Percentiles rank a stretch among this genome's conserved stretches.
Evolutionary conservation across 768 basidiomycete species (phyloP).

Genomic region (Leccinum longicurvipes): DNA sequence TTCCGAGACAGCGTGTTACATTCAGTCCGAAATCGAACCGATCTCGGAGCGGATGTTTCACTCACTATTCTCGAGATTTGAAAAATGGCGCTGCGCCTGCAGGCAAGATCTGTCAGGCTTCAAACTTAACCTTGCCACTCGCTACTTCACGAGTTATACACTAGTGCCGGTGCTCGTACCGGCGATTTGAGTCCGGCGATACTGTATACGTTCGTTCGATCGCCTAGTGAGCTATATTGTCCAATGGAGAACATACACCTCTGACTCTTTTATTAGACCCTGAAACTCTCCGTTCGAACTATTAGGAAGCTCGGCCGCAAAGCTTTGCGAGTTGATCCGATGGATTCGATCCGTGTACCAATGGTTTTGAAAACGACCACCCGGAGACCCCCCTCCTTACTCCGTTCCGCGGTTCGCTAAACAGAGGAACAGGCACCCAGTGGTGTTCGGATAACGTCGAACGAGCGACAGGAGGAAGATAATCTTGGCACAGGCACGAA

Average conservation of each 20-base stretch:
- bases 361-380: not conserved
- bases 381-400: not conserved
- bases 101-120: not conserved
- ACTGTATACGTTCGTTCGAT: not conserved
- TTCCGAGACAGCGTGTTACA: not conserved
- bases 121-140: not conserved
- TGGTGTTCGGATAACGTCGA: not conserved
- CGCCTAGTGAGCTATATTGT: not conserved
- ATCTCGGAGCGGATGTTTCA: not conserved
- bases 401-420: not conserved
- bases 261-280: not conserved
- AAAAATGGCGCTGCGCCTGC: not conserved
- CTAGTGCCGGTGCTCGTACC: not conserved
- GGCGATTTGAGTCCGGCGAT: not conserved
- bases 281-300: not conserved
- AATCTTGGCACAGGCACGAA: not conserved
- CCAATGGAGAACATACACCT: not conserved
- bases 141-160: not conserved
- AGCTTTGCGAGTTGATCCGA: not conserved
- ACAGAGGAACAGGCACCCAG: not conserved
- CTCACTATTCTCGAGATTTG: not conserved
- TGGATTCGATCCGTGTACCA: not conserved
- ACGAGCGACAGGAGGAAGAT: not conserved
- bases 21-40: not conserved
- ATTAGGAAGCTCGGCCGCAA: not conserved